Base-by-base conservation (phyloP, 106 monocot genomes). In the Amphibolis antarctica region DNA sequence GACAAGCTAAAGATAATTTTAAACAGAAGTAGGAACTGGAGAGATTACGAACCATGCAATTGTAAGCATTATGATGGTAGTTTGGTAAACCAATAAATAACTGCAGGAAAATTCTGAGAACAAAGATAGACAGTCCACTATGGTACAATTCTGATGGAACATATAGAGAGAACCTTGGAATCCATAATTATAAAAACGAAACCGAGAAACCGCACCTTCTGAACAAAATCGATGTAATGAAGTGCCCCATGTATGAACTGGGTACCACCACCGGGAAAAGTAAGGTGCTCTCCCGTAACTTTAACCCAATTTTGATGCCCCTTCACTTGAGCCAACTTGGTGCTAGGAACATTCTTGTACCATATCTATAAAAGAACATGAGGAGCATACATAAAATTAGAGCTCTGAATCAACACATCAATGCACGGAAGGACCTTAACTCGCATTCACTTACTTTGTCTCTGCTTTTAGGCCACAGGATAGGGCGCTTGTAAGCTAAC, bases 281-380 rank as follows among this genome's bases (percentile, higher is more conserved):
- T 74, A 24, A 93, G 88, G 75, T 81, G 66, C 55, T 93, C 79
- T 36, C 93, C 88, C 30, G 80, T 61, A 10, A 88, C 85, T 58
- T 93, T 88, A 68, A 93, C 83, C 93, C 93, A 93, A 63, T 93
- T 93, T 64, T 93, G 93, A 64, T 93, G 93, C 42, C 93, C 93
- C 72, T 93, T 93, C 50, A 93, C 93, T 66, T 79, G 82, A 0
- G 81, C 93, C n/a, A 93, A 89, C 69, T 93, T 93, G 12, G 85
- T 86, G 42, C 72, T 78, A 60, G 93, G 93, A 31, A 93, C 89
- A 68, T 93, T 93, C 25, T 75, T 81, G 59, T 93, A 93, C 93
- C 93, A 89, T 62, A 93, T 83, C 93, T 93, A 59, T 59, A 62
- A 18, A 43, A 63, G 12, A 17, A 12, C 63, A 23, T 22, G 25